Percentiles rank a stretch among this genome's conserved stretches.
phyloP scores from a whole-genome alignment of 176 grass and related monocot genomes.

The Secale cereale region DNA sequence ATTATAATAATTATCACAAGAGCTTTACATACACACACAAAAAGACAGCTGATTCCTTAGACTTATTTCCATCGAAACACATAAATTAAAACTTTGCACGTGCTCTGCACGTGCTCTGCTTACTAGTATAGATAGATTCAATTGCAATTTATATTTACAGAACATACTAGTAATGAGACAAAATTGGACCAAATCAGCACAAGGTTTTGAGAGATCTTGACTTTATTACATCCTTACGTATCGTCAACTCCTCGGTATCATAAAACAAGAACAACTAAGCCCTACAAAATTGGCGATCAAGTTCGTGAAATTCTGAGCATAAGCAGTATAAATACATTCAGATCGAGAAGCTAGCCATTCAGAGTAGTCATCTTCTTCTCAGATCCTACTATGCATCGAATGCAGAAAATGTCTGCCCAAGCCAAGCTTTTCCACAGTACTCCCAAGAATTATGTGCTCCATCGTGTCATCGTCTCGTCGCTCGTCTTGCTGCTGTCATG shows the following conservation, averaged over 20 bases:
- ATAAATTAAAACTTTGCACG: too few relatives aligned
- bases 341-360: not conserved
- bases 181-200: too few relatives aligned
- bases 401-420: not conserved
- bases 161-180: too few relatives aligned
- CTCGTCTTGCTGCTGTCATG: not conserved
- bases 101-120: too few relatives aligned
- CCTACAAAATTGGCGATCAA: not conserved
- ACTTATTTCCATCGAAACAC: too few relatives aligned
- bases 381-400: not conserved
- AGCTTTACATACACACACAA: too few relatives aligned
- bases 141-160: too few relatives aligned
- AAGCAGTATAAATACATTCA: not conserved
- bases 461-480: not conserved
- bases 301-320: not conserved
- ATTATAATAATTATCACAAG: too few relatives aligned
- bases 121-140: too few relatives aligned
- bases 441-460: not conserved
- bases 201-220: not conserved
- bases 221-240: not conserved
- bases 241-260: slow-evolving; percentile 9
- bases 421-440: not conserved
- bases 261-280: not conserved
- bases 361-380: not conserved
- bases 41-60: too few relatives aligned